Percentiles rank a stretch among this genome's conserved stretches.
These are phyloP conservation scores for Blastocystis sp. DNA, from an alignment of 352 stramenopile genomes.

Conservation along the genomic window DNA sequence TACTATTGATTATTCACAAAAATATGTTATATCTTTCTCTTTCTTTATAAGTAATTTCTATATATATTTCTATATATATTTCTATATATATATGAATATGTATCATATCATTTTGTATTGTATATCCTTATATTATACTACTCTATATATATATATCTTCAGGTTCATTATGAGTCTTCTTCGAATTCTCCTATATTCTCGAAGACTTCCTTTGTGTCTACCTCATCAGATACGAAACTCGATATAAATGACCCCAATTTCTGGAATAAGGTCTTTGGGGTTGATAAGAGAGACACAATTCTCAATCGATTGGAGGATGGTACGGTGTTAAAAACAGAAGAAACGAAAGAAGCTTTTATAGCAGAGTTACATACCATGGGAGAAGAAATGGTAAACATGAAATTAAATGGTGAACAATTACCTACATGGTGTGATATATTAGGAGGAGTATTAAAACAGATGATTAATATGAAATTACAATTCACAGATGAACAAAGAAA, in stretches of 20 bases:
- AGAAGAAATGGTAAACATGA: conserved; percentile 39
- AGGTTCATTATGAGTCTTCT: conserved; percentile 9
- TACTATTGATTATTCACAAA: too few species aligned
- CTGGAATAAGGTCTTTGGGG: conserved; percentile 88
- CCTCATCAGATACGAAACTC: conserved; percentile 59
- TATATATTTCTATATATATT: too few species aligned
- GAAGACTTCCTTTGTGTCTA: conserved; percentile 41
- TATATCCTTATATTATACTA: too few species aligned
- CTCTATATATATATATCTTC: too few species aligned
- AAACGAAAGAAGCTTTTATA: conserved; percentile 34
- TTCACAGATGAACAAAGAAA: conserved; percentile 20
- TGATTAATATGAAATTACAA: conserved; percentile 18
- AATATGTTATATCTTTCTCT: too few species aligned
- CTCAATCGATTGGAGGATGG: conserved; percentile 37
- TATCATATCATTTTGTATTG: too few species aligned
- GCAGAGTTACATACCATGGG: conserved; percentile 31
- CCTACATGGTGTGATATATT: conserved; percentile 35
- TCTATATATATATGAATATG: too few species aligned
- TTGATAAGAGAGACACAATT: conserved; percentile 38
- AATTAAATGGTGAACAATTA: conserved; percentile 35
- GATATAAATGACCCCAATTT: conserved; percentile 94
- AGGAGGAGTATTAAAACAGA: conserved; percentile 7
- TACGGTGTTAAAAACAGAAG: conserved; percentile 12
- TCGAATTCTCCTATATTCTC: conserved; percentile 18
- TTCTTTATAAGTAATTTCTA: too few species aligned